phyloP scores from a whole-genome alignment of 768 basidiomycete species.

The Solioccasus polychromus region DNA sequence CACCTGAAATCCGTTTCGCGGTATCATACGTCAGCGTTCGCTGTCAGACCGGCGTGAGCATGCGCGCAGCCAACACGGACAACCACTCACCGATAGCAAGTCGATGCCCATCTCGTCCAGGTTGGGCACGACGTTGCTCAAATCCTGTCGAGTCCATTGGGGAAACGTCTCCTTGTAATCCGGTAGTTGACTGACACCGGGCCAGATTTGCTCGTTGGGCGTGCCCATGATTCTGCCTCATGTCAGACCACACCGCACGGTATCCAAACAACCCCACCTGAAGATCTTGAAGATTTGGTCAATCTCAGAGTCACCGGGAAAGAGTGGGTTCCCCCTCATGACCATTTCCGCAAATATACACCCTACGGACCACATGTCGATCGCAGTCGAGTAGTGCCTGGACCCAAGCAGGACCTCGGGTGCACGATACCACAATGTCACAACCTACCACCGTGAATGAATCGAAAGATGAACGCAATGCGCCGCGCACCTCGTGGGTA shows the following conservation, averaged over 20 bases:
- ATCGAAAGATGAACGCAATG: not conserved
- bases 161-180: slow-evolving; percentile 98
- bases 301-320: slow-evolving; percentile 99
- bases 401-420: slow-evolving; percentile 96
- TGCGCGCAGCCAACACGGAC: not conserved
- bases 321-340: slow-evolving; percentile 84
- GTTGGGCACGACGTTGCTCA: slow-evolving; percentile 60
- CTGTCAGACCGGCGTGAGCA: slow-evolving; percentile 31
- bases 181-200: slow-evolving; percentile 80
- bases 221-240: slow-evolving; percentile 84
- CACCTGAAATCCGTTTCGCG: slow-evolving; percentile 89
- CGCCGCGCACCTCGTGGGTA: slow-evolving; percentile 84
- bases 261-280: slow-evolving; percentile 50
- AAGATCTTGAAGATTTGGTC: slow-evolving; percentile 99
- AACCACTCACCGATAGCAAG: slow-evolving; percentile 57
- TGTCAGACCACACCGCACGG: too few species aligned
- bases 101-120: slow-evolving; percentile 81
- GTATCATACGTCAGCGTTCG: slow-evolving; percentile 83
- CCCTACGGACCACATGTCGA: slow-evolving; percentile 99
- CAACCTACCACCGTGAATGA: slow-evolving; percentile 61
- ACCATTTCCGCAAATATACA: slow-evolving; percentile 99
- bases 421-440: slow-evolving; percentile 98
- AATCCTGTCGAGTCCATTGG: slow-evolving; percentile 82
- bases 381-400: slow-evolving; percentile 94
- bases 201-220: slow-evolving; percentile 89